Percentiles rank a stretch among this genome's conserved stretches.
Conservation (phyloP, 176 grass and related monocot genomes). For the Poa pratensis region DNA sequence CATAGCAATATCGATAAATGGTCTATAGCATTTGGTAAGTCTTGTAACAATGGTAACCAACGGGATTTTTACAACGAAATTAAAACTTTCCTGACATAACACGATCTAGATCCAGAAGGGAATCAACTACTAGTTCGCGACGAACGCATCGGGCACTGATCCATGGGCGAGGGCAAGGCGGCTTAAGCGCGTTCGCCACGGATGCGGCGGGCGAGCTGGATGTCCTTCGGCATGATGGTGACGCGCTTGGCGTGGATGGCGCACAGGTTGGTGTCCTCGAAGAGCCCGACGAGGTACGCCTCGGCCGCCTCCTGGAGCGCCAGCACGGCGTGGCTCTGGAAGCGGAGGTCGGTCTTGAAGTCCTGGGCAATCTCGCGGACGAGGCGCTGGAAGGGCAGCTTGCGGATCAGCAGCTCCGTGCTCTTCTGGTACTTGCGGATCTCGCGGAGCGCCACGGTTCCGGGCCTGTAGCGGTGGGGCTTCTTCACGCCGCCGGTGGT, state of each 20-base stretch:
- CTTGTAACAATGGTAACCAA: not conserved
- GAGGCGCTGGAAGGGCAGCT: conserved; percentile 86
- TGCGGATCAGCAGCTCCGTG: conserved; percentile 93
- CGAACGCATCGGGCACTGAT: too few relatives aligned
- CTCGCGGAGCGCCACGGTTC: conserved; percentile 74
- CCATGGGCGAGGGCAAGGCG: too few relatives aligned
- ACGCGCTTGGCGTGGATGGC: conserved; percentile 85
- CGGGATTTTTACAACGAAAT: not conserved
- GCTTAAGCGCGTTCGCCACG: conserved; percentile 46
- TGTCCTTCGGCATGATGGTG: conserved; percentile 85
- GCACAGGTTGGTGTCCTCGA: conserved; percentile 79
- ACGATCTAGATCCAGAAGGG: not conserved
- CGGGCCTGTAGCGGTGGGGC: conserved; percentile 77
- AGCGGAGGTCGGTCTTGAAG: conserved; percentile 92
- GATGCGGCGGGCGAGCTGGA: conserved; percentile 74
- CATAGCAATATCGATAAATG: too few relatives aligned
- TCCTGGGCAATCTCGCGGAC: conserved; percentile 90
- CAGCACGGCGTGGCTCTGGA: conserved; percentile 83
- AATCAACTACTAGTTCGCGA: too few relatives aligned
- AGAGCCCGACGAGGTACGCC: conserved; percentile 85
- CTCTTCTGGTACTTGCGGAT: conserved; percentile 99
- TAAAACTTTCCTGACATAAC: not conserved
- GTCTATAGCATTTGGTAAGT: not conserved
- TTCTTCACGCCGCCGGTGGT: conserved; percentile 94
- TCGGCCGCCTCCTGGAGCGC: conserved; percentile 88